These are phyloP conservation scores for Phytophthora fragariae DNA, from an alignment of 352 stramenopile species.

Conservation along the genomic window DNA sequence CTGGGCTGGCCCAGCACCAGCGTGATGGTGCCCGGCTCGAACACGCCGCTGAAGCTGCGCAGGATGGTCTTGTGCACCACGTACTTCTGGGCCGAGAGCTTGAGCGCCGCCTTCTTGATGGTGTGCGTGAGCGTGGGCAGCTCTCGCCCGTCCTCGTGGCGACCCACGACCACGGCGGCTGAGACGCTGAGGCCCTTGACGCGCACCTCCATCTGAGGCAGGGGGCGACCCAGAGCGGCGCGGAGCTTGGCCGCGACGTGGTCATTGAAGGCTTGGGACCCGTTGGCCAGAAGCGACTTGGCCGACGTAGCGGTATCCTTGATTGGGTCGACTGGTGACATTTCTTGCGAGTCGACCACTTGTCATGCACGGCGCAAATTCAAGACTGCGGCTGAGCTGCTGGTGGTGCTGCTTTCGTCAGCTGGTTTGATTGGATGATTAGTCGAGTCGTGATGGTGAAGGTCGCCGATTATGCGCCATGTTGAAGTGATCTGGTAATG, in stretches of 20 bases:
- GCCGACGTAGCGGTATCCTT: conserved; percentile 30
- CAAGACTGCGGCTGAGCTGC: conserved; percentile 19
- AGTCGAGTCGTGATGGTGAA: conserved; percentile 3
- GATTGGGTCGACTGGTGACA: conserved; percentile 14
- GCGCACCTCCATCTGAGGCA: conserved; percentile 52
- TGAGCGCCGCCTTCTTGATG: conserved; percentile 1
- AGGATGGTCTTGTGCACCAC: conserved; percentile 8
- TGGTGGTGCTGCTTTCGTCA: not conserved
- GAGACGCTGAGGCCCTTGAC: conserved; percentile 45
- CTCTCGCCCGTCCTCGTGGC: conserved; percentile 15
- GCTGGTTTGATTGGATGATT: conserved; percentile 4
- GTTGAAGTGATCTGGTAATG: not conserved
- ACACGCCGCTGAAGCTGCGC: conserved; percentile 3
- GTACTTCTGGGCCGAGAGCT: conserved; percentile 17
- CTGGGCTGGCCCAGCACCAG: conserved; percentile 15
- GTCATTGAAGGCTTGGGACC: conserved; percentile 40
- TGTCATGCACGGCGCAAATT: conserved; percentile 19
- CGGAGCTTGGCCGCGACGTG: conserved; percentile 40
- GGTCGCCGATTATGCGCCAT: not conserved
- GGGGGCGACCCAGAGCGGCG: conserved; percentile 27
- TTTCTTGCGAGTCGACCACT: conserved; percentile 13
- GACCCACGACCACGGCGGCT: conserved; percentile 36
- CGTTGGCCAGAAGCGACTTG: conserved; percentile 28
- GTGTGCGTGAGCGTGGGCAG: conserved; percentile 5
- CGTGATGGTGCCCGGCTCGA: not conserved